phyloP scores from a whole-genome alignment of 176 grass and related monocot genomes.

The Oryza meyeriana region DNA sequence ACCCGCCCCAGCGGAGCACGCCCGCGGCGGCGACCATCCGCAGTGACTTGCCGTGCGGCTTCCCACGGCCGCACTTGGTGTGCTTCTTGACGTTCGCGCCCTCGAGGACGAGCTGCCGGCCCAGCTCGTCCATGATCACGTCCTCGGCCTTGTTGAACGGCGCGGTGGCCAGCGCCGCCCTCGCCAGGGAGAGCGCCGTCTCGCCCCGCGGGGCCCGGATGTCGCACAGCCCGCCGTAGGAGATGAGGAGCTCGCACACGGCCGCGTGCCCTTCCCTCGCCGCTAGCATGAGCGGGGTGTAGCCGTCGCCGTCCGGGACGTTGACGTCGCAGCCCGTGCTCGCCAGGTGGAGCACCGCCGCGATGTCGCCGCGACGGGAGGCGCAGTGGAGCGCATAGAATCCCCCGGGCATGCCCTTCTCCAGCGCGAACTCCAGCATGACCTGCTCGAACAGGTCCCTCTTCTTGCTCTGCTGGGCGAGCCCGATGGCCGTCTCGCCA shows the following conservation, averaged over 20 bases:
- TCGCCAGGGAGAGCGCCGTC: conserved; percentile 82
- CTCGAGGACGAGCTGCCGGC: conserved; percentile 48
- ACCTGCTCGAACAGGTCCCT: conserved; percentile 89
- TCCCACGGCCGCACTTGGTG: conserved; percentile 73
- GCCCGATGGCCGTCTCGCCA: conserved; percentile 54
- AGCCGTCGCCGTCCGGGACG: conserved; percentile 65
- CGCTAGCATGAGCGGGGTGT: conserved; percentile 90
- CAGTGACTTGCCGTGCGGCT: conserved; percentile 65
- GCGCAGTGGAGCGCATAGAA: conserved; percentile 89
- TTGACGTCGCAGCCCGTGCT: conserved; percentile 65
- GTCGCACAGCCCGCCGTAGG: conserved; percentile 61
- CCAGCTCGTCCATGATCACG: conserved; percentile 81
- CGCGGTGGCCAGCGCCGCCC: conserved; percentile 24
- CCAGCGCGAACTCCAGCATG: conserved; percentile 86
- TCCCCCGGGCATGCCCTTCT: conserved; percentile 70
- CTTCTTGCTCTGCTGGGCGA: conserved; percentile 74
- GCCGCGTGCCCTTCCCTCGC: conserved; percentile 67
- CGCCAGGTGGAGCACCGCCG: conserved; percentile 53
- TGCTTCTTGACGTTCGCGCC: conserved; percentile 74
- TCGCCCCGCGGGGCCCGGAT: conserved; percentile 45
- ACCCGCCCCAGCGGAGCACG: conserved; percentile 78
- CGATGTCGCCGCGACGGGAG: conserved; percentile 57
- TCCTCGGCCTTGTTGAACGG: conserved; percentile 57
- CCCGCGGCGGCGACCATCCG: conserved; percentile 59
- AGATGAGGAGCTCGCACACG: conserved; percentile 74